These are phyloP conservation scores for Ceratocystis lukuohia DNA, from an alignment of 2,329 filamentous ascomycete species.

Conservation along the genomic window DNA sequence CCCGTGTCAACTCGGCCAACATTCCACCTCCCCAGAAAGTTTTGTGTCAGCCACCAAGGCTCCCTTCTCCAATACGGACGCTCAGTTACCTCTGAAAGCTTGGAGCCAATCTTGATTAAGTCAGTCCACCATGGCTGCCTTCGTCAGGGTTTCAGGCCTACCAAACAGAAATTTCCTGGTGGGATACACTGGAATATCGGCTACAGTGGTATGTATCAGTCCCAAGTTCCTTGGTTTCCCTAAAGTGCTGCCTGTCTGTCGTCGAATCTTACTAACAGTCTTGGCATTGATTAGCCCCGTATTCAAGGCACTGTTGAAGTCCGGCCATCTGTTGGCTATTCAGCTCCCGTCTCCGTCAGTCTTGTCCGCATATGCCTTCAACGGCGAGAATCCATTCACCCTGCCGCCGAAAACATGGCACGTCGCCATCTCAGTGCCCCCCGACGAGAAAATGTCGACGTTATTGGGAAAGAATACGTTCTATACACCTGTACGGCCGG, in stretches of 20 bases:
- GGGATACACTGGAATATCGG: slow-evolving; percentile 94
- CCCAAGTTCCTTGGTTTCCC: slow-evolving; percentile 4
- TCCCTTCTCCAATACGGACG: not conserved
- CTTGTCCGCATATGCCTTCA: slow-evolving; percentile 90
- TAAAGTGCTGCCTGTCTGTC: slow-evolving; percentile 10
- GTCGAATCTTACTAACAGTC: not conserved
- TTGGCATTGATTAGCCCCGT: slow-evolving; percentile 50
- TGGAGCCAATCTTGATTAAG: not conserved
- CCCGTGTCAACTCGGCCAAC: not conserved
- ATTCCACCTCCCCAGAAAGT: not conserved
- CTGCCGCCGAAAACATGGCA: slow-evolving; percentile 82
- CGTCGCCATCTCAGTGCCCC: slow-evolving; percentile 86
- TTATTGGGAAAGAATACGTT: slow-evolving; percentile 91
- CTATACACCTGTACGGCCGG: slow-evolving; percentile 76
- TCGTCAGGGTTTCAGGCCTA: slow-evolving; percentile 91
- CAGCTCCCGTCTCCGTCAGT: slow-evolving; percentile 79
- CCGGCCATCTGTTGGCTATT: slow-evolving; percentile 69
- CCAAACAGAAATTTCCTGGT: slow-evolving; percentile 95
- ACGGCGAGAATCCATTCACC: slow-evolving; percentile 89
- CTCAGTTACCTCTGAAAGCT: not conserved
- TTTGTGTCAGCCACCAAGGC: not conserved
- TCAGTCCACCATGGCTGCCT: slow-evolving; percentile 46
- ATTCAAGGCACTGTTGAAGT: slow-evolving; percentile 98
- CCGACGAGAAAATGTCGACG: slow-evolving; percentile 77
- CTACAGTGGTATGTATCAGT: slow-evolving; percentile 62